Evolutionary conservation across 495 filamentous ascomycete species (phyloP), one percentile per base, ranked within the genome.

Genomic region (Staphylotrichum tortipilum): DNA sequence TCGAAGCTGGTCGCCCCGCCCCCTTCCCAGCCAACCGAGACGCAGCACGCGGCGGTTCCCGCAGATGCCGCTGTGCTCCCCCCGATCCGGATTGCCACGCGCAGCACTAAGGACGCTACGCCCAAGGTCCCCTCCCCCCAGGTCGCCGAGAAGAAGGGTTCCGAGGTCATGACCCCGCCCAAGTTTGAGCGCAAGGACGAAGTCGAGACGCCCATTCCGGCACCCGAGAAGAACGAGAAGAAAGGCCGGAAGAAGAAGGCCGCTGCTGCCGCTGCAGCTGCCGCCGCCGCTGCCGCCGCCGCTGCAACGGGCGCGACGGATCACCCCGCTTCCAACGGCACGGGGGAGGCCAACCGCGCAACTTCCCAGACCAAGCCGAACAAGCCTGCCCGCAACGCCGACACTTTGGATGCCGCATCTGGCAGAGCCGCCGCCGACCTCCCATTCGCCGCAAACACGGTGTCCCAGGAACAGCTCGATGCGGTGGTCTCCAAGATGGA

Each of bases 201-300:
- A 21, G 45, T 50, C 8, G 67, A 69, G 18, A 65, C 68, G 3
- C 65, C 71, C n/a, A 57, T 49, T 26, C 66, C 59, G 15, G 66
- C 68, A 44, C 52, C 65, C 10, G 73, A 76, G 47, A 69, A 66
- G 54, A 50, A 54, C 11, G 73, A 75, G 55, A 72, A 70, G 62
- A 76, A 74, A 45, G 58, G 65, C 15, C 62, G 71, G 19, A 73
- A 69, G 62, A 74, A 74, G 64, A 73, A 70, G 57, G 65, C 62
- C 23, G 64, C 65, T 11, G 63, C 59, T 0, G 64, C 59, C 3
- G 66, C 63, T 0, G 57, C 61, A 0, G 64, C 59, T 3, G 66
- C 63, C 0, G 57, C 58, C 1, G 64, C 63, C 17, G 60, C 65
- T 2, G 64, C 62, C 7, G 63, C 63, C 24, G 65, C 57, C 21